A percentile compares a stretch with the other conserved stretches of the same genome.
Evolutionary conservation across 305 asterid species (phyloP).

Genomic region (Withania somnifera): DNA sequence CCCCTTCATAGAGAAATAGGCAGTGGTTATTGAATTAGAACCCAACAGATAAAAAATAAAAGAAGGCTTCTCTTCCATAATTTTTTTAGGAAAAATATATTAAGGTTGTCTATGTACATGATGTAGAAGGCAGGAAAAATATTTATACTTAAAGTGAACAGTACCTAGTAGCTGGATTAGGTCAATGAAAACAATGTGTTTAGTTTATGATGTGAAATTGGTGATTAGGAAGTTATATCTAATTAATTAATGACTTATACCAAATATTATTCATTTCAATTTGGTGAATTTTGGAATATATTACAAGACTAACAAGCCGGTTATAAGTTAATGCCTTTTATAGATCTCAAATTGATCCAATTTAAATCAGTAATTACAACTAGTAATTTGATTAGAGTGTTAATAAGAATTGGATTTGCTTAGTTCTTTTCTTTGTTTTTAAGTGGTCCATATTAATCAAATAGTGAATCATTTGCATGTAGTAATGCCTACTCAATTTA

Average conservation of each 20-base stretch:
- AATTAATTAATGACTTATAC: background rate
- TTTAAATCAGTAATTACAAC: background rate
- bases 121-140: background rate
- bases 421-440: background rate
- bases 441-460: constrained; percentile 16
- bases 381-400: background rate
- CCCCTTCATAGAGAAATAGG: background rate
- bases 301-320: background rate
- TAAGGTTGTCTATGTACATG: background rate
- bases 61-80: background rate
- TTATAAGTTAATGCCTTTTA: background rate
- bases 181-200: constrained; percentile 31
- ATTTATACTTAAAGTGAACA: background rate
- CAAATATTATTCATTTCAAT: background rate
- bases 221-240: constrained; percentile 16
- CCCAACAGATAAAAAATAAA: background rate
- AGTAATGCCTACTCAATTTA: constrained; percentile 34
- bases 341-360: background rate
- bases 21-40: background rate
- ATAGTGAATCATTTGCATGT: constrained; percentile 10
- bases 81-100: background rate
- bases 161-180: constrained; percentile 28
- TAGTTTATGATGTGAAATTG: constrained; percentile 10
- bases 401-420: background rate
- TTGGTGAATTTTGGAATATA: background rate